Base-by-base conservation (phyloP, 2,329 filamentous ascomycete species). In the Amauroascus verrucosus region DNA sequence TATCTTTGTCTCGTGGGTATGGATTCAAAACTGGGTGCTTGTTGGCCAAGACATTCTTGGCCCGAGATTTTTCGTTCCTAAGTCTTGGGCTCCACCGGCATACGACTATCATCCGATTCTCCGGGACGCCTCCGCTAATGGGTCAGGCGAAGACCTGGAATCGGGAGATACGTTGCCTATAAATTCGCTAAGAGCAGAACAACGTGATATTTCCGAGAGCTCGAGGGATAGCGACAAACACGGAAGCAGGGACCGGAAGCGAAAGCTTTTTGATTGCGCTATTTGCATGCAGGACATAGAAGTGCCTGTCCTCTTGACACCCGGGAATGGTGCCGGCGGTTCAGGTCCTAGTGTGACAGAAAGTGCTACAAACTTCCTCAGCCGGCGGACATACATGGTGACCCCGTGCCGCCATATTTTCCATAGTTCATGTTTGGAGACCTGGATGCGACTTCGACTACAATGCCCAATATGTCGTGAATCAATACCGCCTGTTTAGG, bases 341-440 rank as follows among this genome's bases (percentile, higher is more conserved):
- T 77, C 83, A 54, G 62, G 65, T 61, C 64, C 63, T 55, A 65
- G 70, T 26, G 67, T 72, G 43, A 59, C 72, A 14, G 70, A 73
- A 46, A 66, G 73, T 40, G 70, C 70, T 4, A 68, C 81, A 0
- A 83, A 83, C 28, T 80, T 95, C 53, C 76, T 97, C 60, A 86
- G 86, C 30, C 77, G 91, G 56, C 80, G 90, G 48, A 77, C 80
- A 61, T 97, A 97, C 71, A 98, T 98, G 93, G 88, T 97, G 20
- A 98, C 93, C 54, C 93, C 93, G 46, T 98, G 93, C 69, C 77
- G 90, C 53, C 93, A 98, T 72, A 89, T 97, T 47, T 98, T 98
- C 67, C 93, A 98, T 66, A 93, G 84, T 54, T 75, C 78, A 30
- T 98, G 93, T 69, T 72, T 98, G 60, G 91, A 97, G 71, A 89